Evolutionary conservation across 345 rosid genomes (phyloP).

Genomic region (Lepidium didymum): DNA sequence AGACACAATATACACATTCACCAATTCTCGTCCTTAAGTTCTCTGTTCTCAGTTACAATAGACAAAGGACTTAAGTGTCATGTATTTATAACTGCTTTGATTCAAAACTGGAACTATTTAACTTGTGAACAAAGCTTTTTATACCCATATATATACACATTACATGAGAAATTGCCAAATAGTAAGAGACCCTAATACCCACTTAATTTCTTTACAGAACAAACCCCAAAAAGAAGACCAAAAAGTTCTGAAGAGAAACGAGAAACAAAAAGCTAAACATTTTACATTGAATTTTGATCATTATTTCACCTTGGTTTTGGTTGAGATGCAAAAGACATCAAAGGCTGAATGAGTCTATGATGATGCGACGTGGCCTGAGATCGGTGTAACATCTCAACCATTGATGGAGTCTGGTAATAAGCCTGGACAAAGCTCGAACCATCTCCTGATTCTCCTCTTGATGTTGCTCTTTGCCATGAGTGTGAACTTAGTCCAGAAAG

Average conservation of each 20-base stretch:
- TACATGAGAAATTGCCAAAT: slow-evolving; percentile 2
- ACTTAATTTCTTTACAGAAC: slow-evolving; percentile 17
- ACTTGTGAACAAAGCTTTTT: not conserved
- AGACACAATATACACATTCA: not conserved
- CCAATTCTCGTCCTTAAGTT: too few species aligned
- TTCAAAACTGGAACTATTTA: not conserved
- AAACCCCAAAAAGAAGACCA: not conserved
- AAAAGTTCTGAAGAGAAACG: not conserved
- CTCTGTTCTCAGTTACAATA: too few species aligned
- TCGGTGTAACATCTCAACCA: slow-evolving; percentile 85
- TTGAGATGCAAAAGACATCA: slow-evolving; percentile 49
- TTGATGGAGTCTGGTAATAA: slow-evolving; percentile 78
- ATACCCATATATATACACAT: slow-evolving; percentile 10
- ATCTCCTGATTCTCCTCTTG: slow-evolving; percentile 91
- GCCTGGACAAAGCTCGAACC: slow-evolving; percentile 76
- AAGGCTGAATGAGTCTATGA: slow-evolving; percentile 63
- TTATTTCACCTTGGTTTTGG: slow-evolving; percentile 66
- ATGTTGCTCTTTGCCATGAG: slow-evolving; percentile 98
- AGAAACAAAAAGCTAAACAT: slow-evolving; percentile 1
- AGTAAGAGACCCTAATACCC: not conserved
- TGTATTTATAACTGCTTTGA: not conserved
- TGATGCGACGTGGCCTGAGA: slow-evolving; percentile 65
- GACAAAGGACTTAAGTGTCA: not conserved
- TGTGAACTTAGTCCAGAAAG: slow-evolving; percentile 97
- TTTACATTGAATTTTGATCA: not conserved